Percentiles rank a stretch among this genome's conserved stretches.
These are phyloP conservation scores for Vachellia pachyceras DNA, from an alignment of 306 rosid genomes.

Conservation along the genomic window DNA sequence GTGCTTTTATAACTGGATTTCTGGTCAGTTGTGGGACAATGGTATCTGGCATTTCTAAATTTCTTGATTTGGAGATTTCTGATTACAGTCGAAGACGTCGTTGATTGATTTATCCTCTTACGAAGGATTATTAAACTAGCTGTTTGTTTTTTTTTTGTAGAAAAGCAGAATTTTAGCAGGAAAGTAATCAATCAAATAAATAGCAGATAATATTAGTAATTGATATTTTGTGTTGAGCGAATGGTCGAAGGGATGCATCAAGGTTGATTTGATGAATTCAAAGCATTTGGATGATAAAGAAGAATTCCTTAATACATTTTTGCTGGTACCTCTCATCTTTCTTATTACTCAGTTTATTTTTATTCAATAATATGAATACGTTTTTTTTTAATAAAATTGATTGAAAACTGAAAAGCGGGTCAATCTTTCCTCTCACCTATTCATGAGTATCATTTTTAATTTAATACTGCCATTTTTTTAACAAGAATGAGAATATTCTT, in stretches of 20 bases:
- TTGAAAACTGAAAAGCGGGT: no score
- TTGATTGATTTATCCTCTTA: no score
- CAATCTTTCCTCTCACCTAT: not conserved
- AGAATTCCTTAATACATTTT: not conserved
- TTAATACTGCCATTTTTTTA: no score
- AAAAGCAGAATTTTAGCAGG: not conserved
- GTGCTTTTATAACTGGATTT: no score
- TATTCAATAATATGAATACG: not conserved
- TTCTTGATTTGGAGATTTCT: no score
- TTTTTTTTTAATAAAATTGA: no score
- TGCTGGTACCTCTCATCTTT: no score
- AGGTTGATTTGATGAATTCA: not conserved
- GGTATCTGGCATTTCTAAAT: no score
- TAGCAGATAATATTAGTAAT: not conserved
- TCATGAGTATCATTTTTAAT: not conserved
- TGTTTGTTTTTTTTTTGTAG: not conserved
- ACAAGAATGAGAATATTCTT: not conserved
- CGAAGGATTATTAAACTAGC: not conserved
- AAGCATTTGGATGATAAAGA: not conserved
- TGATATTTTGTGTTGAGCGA: not conserved
- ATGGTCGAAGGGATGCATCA: not conserved
- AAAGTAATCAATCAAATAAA: no score
- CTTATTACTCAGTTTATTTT: not conserved
- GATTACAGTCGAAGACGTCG: no score
- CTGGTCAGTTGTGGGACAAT: no score